phyloP scores from a whole-genome alignment of 2,329 filamentous ascomycete genomes.

The Chalaropsis ovoidea region DNA sequence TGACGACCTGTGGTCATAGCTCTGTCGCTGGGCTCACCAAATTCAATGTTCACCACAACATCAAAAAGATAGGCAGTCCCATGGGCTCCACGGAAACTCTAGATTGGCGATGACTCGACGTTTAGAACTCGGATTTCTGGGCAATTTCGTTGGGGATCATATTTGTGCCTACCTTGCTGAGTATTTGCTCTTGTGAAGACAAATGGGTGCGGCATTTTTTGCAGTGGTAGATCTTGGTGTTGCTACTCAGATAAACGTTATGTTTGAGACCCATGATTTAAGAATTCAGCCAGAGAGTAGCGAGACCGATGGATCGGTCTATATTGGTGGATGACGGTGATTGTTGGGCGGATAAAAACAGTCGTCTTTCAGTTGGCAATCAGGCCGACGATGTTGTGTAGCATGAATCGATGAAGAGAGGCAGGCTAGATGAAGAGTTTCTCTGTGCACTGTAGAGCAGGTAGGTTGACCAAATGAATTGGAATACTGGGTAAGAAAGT shows the following conservation, averaged over 20 bases:
- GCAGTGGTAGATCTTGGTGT: slow-evolving; percentile 75
- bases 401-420: background rate
- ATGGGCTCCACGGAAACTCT: slow-evolving; percentile 98
- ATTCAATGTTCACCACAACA: slow-evolving; percentile 79
- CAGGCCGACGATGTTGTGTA: background rate
- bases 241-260: slow-evolving; percentile 80
- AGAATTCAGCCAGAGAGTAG: background rate
- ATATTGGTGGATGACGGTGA: background rate
- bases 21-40: slow-evolving; percentile 77
- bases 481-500: too few species aligned
- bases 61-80: slow-evolving; percentile 97
- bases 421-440: background rate
- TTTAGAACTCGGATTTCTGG: background rate
- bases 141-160: background rate
- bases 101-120: slow-evolving; percentile 21
- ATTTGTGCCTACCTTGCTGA: slow-evolving; percentile 61
- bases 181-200: slow-evolving; percentile 89
- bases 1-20: slow-evolving; percentile 97
- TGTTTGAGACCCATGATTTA: slow-evolving; percentile 71
- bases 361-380: background rate
- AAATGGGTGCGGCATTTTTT: slow-evolving; percentile 93
- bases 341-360: background rate
- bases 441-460: too few species aligned
- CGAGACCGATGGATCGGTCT: background rate
- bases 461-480: too few species aligned